Evolutionary conservation across 495 filamentous ascomycete genomes (phyloP).

Genomic region (Aspergillus ostianus): DNA sequence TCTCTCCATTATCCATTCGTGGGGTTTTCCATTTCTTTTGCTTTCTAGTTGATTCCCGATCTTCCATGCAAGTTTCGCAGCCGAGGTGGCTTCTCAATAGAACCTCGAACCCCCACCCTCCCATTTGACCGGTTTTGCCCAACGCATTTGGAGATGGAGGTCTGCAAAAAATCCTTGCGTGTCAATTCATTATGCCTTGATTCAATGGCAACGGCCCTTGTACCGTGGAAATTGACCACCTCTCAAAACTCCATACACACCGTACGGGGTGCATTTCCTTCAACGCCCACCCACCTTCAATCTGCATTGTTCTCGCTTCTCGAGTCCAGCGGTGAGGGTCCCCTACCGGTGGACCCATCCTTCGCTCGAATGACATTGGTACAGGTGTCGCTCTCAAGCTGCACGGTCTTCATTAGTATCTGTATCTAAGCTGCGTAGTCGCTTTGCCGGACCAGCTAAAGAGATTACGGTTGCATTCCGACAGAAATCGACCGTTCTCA

Average conservation of each 20-base stretch:
- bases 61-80: slow-evolving; percentile 1
- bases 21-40: neutral
- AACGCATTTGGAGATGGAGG: neutral
- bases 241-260: neutral
- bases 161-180: neutral
- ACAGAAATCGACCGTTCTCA: neutral
- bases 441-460: slow-evolving; percentile 1
- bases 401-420: slow-evolving; percentile 12
- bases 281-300: neutral
- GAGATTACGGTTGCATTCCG: neutral
- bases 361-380: slow-evolving; percentile 20
- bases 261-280: neutral
- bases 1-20: no score
- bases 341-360: slow-evolving; percentile 11
- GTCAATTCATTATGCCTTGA: neutral
- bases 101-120: neutral
- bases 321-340: slow-evolving; percentile 8
- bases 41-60: neutral
- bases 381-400: slow-evolving; percentile 19
- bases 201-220: neutral
- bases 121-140: neutral
- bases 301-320: neutral
- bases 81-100: neutral
- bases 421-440: slow-evolving; percentile 4
- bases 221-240: neutral